Evolutionary conservation across 169 alveolate genomes (phyloP).

Genomic region (Blepharisma undulans): DNA sequence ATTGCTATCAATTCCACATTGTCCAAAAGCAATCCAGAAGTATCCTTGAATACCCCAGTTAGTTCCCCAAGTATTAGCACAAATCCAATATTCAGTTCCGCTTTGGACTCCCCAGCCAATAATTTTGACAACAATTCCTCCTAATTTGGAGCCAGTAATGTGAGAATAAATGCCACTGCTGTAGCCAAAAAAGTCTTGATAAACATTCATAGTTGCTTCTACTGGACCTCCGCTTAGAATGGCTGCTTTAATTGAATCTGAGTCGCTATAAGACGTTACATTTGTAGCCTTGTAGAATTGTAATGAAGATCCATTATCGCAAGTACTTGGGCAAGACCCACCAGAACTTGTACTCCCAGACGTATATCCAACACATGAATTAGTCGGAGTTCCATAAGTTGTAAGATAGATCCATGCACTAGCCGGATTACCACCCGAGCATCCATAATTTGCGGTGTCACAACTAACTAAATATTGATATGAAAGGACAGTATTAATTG

Average conservation of each 20-base stretch:
- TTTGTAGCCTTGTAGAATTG: neutral
- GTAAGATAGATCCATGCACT: slow-evolving; percentile 63
- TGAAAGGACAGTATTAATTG: slow-evolving; percentile 27
- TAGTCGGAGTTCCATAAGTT: neutral
- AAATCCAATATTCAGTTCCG: slow-evolving; percentile 68
- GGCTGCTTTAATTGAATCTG: neutral
- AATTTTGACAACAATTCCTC: slow-evolving; percentile 86
- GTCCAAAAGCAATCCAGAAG: slow-evolving; percentile 26
- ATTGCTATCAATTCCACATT: slow-evolving; percentile 46
- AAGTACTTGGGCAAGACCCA: slow-evolving; percentile 1
- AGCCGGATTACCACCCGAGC: slow-evolving; percentile 62
- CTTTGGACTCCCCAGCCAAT: slow-evolving; percentile 86
- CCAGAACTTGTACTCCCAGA: neutral
- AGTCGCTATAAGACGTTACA: neutral
- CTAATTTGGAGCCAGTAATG: slow-evolving; percentile 67
- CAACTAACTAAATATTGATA: slow-evolving; percentile 71
- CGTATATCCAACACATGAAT: neutral
- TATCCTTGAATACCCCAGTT: slow-evolving; percentile 68
- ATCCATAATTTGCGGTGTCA: slow-evolving; percentile 43
- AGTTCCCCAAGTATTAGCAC: slow-evolving; percentile 76
- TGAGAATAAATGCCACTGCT: slow-evolving; percentile 79
- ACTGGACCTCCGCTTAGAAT: slow-evolving; percentile 26
- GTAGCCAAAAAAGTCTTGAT: slow-evolving; percentile 80
- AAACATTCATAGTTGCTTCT: slow-evolving; percentile 69
- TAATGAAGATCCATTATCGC: neutral